Conservation (phyloP, 768 basidiomycete species). For the Leucosporidium yakuticum region DNA sequence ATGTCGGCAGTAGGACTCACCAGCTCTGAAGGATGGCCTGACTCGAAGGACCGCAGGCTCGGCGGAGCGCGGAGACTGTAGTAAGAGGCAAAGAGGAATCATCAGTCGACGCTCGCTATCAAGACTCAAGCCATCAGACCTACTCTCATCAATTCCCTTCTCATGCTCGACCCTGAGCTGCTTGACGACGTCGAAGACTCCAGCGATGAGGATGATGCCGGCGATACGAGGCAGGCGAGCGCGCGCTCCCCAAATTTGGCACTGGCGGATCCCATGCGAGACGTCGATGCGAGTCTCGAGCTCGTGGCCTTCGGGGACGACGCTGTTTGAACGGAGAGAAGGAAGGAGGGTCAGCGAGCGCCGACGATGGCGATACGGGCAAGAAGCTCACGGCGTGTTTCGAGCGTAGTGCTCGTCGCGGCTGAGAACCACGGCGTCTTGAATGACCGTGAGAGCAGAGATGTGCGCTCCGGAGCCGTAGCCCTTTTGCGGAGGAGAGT, state of each 20-base stretch:
- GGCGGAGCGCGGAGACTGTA: slow-evolving; percentile 1
- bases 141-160: slow-evolving; percentile 31
- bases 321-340: too few species aligned
- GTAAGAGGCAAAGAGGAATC: neutral
- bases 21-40: neutral
- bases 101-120: too few species aligned
- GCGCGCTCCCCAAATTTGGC: slow-evolving; percentile 32
- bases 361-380: neutral
- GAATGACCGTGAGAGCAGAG: slow-evolving; percentile 27
- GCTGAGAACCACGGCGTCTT: slow-evolving; percentile 37
- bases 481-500: slow-evolving; percentile 4
- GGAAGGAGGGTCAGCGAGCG: too few species aligned
- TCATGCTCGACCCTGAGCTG: slow-evolving; percentile 34
- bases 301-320: too few species aligned
- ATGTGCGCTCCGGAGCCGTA: slow-evolving; percentile 36
- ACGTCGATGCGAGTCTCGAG: slow-evolving; percentile 2
- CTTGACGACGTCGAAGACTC: slow-evolving; percentile 36
- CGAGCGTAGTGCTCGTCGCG: slow-evolving; percentile 18
- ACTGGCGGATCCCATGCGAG: slow-evolving; percentile 28
- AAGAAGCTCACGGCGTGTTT: neutral
- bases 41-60: neutral
- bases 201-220: slow-evolving; percentile 35
- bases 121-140: neutral
- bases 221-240: slow-evolving; percentile 27
- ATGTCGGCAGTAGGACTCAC: neutral